Percentiles rank a stretch among this genome's conserved stretches.
Conservation (phyloP, 495 filamentous ascomycete genomes). For the Podospora fimiseda region DNA sequence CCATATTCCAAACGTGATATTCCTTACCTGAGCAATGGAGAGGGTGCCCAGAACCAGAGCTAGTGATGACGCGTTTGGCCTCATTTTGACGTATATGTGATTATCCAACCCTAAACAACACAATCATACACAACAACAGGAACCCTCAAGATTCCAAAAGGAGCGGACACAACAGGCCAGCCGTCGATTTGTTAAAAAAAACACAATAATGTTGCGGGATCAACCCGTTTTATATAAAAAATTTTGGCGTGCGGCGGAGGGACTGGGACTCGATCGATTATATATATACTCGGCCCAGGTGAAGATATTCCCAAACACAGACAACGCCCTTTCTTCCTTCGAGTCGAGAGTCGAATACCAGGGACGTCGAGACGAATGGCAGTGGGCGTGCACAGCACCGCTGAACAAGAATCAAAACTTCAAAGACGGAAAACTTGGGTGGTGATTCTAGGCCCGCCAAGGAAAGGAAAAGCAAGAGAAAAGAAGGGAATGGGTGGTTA, state of each 20-base stretch:
- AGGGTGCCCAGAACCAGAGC: conserved; percentile 30
- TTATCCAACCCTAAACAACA: conserved; percentile 4
- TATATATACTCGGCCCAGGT: background rate
- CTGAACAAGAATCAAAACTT: background rate
- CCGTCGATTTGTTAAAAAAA: conserved; percentile 18
- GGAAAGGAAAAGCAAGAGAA: conserved; percentile 8
- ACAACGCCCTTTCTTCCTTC: background rate
- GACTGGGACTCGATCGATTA: conserved; percentile 8
- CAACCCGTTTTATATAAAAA: conserved; percentile 18
- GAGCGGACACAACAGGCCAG: conserved; percentile 29
- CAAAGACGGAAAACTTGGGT: background rate
- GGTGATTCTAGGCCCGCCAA: conserved; percentile 3
- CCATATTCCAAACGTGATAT: background rate
- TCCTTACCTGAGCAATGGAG: conserved; percentile 37
- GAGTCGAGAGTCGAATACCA: background rate
- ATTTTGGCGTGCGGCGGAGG: background rate
- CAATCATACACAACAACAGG: background rate
- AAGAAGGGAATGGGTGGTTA: conserved; percentile 6
- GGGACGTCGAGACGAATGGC: background rate
- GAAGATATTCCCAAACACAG: background rate
- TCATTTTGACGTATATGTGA: conserved; percentile 30
- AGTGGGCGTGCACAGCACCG: background rate
- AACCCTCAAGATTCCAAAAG: conserved; percentile 7
- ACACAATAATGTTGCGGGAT: conserved; percentile 19
- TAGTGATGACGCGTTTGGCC: conserved; percentile 24